Evolutionary conservation across 2,329 filamentous ascomycete species (phyloP).

Genomic region (Verticillium klebahnii): DNA sequence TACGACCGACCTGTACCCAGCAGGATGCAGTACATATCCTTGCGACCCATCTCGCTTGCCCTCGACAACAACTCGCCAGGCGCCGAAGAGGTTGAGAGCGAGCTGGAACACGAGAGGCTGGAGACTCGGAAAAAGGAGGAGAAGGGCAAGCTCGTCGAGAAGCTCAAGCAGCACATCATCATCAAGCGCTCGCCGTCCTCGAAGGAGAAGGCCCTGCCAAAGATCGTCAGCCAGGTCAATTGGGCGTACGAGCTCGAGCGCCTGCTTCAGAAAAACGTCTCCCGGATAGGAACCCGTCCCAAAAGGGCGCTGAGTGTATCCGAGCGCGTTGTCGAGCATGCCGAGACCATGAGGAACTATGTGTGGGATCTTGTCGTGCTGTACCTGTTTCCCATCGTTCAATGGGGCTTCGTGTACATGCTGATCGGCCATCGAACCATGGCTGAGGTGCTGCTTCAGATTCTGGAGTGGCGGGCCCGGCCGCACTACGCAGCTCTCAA

Average conservation of each 20-base stretch:
- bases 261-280: conserved; percentile 83
- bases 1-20: conserved; percentile 82
- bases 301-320: conserved; percentile 88
- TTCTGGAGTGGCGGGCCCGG: conserved; percentile 81
- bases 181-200: conserved; percentile 69
- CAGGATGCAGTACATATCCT: conserved; percentile 94
- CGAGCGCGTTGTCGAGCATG: conserved; percentile 90
- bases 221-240: conserved; percentile 90
- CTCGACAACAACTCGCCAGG: conserved; percentile 57
- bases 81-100: conserved; percentile 36
- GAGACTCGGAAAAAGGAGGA: conserved; percentile 53
- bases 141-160: conserved; percentile 69
- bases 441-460: conserved; percentile 71
- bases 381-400: conserved; percentile 75
- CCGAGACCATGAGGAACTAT: conserved; percentile 77
- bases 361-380: conserved; percentile 67
- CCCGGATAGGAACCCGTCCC: conserved; percentile 73
- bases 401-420: conserved; percentile 67
- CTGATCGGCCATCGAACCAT: conserved; percentile 75
- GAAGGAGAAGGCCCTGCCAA: conserved; percentile 75
- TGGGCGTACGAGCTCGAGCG: conserved; percentile 88
- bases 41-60: conserved; percentile 82
- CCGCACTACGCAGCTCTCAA: conserved; percentile 82
- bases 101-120: conserved; percentile 68
- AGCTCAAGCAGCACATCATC: conserved; percentile 84